A percentile compares a stretch with the other conserved stretches of the same genome.
These are phyloP conservation scores for Neurospora sp. DNA, from an alignment of 495 filamentous ascomycete genomes.

Conservation along the genomic window DNA sequence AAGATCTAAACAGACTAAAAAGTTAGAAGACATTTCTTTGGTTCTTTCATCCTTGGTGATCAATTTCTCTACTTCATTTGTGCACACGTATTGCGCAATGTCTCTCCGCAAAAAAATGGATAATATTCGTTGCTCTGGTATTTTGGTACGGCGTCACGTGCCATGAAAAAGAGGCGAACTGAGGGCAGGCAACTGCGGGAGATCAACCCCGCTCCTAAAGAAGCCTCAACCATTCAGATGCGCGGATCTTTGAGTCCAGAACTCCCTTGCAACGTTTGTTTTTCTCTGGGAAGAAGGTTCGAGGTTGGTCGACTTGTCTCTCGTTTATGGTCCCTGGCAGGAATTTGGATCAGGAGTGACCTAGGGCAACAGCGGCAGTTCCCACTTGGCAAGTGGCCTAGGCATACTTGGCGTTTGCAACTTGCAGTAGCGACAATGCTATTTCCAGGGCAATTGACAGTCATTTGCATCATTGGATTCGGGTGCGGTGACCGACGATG, in stretches of 20 bases:
- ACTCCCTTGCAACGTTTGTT: neutral
- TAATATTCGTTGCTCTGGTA: neutral
- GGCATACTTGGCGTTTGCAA: neutral
- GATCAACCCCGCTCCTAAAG: neutral
- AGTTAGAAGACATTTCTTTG: neutral
- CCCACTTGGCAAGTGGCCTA: neutral
- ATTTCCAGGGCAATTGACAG: neutral
- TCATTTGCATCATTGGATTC: neutral
- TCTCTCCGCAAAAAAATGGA: neutral
- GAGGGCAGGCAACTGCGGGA: neutral
- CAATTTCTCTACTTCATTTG: neutral
- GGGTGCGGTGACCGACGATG: neutral
- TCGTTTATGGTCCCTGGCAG: neutral
- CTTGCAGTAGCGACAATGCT: neutral
- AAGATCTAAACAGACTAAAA: neutral
- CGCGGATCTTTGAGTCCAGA: neutral
- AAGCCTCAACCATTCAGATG: neutral
- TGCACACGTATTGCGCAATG: neutral
- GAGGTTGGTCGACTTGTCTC: neutral
- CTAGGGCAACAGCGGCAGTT: neutral
- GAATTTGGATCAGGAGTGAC: neutral
- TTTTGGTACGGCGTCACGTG: neutral
- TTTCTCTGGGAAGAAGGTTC: neutral
- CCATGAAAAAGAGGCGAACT: neutral
- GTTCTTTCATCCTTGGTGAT: neutral